Conservation (phyloP, 2,329 filamentous ascomycete species). For the Cladosporium velox region DNA sequence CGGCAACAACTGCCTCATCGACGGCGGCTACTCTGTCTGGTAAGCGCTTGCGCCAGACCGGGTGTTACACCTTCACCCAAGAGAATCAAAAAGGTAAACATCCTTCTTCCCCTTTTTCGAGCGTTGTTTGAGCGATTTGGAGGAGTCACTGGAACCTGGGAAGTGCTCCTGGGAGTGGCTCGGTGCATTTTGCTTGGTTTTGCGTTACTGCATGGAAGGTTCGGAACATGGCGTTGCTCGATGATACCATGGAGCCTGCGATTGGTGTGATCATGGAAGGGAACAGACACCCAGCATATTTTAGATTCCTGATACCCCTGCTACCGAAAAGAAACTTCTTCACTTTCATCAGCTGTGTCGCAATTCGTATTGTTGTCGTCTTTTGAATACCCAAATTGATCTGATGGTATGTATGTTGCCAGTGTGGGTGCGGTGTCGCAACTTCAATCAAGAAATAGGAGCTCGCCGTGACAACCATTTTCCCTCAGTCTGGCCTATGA, state of each 20-base stretch:
- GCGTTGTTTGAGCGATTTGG: background rate
- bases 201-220: background rate
- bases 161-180: constrained; percentile 1
- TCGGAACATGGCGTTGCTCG: background rate
- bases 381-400: background rate
- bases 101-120: background rate
- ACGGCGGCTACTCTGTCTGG: constrained; percentile 68
- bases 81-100: background rate
- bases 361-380: background rate
- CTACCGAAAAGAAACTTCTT: background rate
- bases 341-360: background rate
- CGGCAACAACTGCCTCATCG: constrained; percentile 70
- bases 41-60: constrained; percentile 25
- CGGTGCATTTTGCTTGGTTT: background rate
- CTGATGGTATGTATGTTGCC: background rate
- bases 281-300: background rate
- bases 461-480: background rate
- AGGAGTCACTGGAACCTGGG: constrained; percentile 2
- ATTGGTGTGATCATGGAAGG: background rate
- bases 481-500: no score
- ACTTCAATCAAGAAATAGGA: background rate
- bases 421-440: background rate
- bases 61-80: background rate
- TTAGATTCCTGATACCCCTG: constrained; percentile 11
- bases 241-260: background rate